Evolutionary conservation across 1,284 basidiomycete species (phyloP), one percentile per base, ranked within the genome.

Genomic region (Sporisorium reilianum): DNA sequence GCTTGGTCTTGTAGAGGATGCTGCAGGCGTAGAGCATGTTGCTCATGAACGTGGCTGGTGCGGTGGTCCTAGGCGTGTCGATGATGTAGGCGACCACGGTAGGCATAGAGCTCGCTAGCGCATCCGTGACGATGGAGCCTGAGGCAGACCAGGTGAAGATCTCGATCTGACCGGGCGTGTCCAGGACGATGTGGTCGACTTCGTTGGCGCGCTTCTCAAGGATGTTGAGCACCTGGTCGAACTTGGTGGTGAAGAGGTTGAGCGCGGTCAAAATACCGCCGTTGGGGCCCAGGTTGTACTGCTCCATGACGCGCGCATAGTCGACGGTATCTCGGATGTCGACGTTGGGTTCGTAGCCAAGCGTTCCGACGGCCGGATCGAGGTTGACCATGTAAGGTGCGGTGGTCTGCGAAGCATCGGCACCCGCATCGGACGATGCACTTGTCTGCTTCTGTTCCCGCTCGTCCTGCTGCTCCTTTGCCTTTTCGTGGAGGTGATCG

Each of bases 21-120:
- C 94, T 96, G 89, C 97, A 99, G 0, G 97, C 97, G 82, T 99
- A 99, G 53, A 99, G 89, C 97, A 99, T 99, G 86, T 99, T 99
- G 56, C 92, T 94, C 97, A 99, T 99, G 86, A 99, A 99, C 0
- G 97, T 99, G 7, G 96, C 94, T 0, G 97, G 97, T 0, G 95
- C 91, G 0, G 92, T 92, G 11, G 95, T 96, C 63, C 97, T 89
- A 18, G 97, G 96, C 2, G 97, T 99, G 86, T 99, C 97, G 80
- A 99, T 94, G 65, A 99, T 90, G 85, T 98, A 99, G 12, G 95
- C 97, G 40, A 99, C 91, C 25, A 95, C 93, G 0, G 96, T 93
- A 0, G 97, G 97, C 69, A 98, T 87, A 0, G 94, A 90, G 11
- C 93, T 93, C 0, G 96, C 96, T 32, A 99, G 88, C n/a, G 97